Conservation (phyloP, 2,329 filamentous ascomycete species). For the Teratosphaeria viscida region DNA sequence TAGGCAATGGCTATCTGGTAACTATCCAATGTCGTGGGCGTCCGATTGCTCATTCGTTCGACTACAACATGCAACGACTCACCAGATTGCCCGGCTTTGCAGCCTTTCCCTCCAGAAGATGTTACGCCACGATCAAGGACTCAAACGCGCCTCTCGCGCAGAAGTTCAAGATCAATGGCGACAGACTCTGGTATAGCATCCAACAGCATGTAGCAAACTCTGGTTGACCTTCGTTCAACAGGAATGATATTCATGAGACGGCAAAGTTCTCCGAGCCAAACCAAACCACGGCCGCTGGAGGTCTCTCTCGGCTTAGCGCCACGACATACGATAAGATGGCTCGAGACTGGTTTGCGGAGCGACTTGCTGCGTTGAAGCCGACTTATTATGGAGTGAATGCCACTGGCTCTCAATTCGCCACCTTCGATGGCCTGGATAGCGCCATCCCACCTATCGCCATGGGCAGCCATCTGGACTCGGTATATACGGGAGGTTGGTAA, state of each 20-base stretch:
- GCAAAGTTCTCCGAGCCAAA: slow-evolving; percentile 10
- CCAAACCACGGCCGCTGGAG: slow-evolving; percentile 2
- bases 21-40: background rate
- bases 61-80: background rate
- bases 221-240: background rate
- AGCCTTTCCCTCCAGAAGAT: background rate
- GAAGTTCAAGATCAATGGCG: background rate
- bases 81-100: background rate
- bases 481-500: slow-evolving; percentile 18
- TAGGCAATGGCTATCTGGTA: background rate
- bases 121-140: background rate
- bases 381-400: slow-evolving; percentile 12
- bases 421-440: slow-evolving; percentile 11
- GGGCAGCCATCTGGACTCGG: slow-evolving; percentile 14
- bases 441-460: slow-evolving; percentile 19
- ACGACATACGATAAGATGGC: slow-evolving; percentile 15
- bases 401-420: slow-evolving; percentile 14
- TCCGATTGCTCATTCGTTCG: background rate
- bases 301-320: slow-evolving; percentile 8
- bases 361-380: slow-evolving; percentile 6
- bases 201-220: background rate
- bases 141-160: background rate
- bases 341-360: slow-evolving; percentile 16
- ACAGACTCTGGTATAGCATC: background rate
- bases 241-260: slow-evolving; percentile 10